Conservation (phyloP, 148 eudicot genomes). For the Fallopia convolvulus region DNA sequence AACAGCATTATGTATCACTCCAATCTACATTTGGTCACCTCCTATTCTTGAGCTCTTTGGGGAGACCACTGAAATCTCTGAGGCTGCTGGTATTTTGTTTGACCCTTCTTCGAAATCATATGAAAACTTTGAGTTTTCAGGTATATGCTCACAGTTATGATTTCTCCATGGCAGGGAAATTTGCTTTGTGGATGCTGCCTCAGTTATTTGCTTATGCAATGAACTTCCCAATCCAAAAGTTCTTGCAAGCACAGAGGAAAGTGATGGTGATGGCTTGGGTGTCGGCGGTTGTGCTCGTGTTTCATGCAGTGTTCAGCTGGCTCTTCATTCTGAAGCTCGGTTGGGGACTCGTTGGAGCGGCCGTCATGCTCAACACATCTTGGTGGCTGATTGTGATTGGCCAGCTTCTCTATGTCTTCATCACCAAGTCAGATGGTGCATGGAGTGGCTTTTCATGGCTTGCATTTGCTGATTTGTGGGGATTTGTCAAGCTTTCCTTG, state of each 20-base stretch:
- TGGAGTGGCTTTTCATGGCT: slow-evolving; percentile 15
- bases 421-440: slow-evolving; percentile 15
- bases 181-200: slow-evolving; percentile 38
- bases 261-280: slow-evolving; percentile 30
- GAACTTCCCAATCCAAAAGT: slow-evolving; percentile 44
- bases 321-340: slow-evolving; percentile 11
- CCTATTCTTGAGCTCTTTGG: slow-evolving; percentile 49
- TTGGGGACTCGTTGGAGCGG: slow-evolving; percentile 12
- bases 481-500: slow-evolving; percentile 9
- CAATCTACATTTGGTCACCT: slow-evolving; percentile 53
- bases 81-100: slow-evolving; percentile 41
- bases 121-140: no score
- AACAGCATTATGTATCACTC: slow-evolving; percentile 38
- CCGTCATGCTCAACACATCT: slow-evolving; percentile 8
- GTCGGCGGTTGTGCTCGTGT: slow-evolving; percentile 26
- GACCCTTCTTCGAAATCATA: background rate
- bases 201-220: slow-evolving; percentile 36
- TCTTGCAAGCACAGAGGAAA: slow-evolving; percentile 47
- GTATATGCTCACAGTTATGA: no score
- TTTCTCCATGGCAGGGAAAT: slow-evolving; percentile 19
- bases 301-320: slow-evolving; percentile 30
- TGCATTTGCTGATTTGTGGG: slow-evolving; percentile 13
- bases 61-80: slow-evolving; percentile 45
- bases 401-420: slow-evolving; percentile 13
- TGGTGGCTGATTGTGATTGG: slow-evolving; percentile 12